These are phyloP conservation scores for Ophiosphaerella korrae DNA, from an alignment of 2,329 filamentous ascomycete species.

Conservation along the genomic window DNA sequence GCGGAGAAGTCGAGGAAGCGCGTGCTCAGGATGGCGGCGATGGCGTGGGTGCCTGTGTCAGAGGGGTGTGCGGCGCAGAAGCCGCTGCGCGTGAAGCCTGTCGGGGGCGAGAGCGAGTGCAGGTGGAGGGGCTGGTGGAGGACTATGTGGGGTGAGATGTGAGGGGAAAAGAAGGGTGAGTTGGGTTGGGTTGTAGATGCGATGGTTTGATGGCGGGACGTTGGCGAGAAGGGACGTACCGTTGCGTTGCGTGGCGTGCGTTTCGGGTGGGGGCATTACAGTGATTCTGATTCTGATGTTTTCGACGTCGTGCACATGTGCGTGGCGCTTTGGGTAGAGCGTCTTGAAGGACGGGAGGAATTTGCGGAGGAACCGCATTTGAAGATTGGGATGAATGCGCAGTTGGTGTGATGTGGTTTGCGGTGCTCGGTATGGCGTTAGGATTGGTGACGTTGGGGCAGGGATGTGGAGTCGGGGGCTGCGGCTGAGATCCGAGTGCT, in stretches of 20 bases:
- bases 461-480: background rate
- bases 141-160: conserved; percentile 44
- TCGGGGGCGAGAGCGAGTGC: conserved; percentile 63
- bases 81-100: conserved; percentile 65
- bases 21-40: conserved; percentile 62
- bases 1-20: conserved; percentile 68
- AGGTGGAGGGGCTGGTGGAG: conserved; percentile 63
- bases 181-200: no score
- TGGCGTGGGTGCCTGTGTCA: conserved; percentile 65
- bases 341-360: conserved; percentile 1
- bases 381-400: background rate
- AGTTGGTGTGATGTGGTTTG: no score
- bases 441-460: background rate
- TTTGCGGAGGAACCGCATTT: conserved; percentile 21
- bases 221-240: conserved; percentile 10
- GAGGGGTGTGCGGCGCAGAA: conserved; percentile 62
- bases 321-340: conserved; percentile 22
- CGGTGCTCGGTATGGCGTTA: background rate
- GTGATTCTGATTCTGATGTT: no score
- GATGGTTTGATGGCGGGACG: no score
- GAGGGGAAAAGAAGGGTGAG: no score
- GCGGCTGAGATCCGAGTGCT: background rate
- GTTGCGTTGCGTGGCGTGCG: background rate
- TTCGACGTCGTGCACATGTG: conserved; percentile 37
- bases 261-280: no score